Percentiles rank a stretch among this genome's conserved stretches.
Evolutionary conservation across 2,329 filamentous ascomycete genomes (phyloP).

Genomic region (Monosporascus sp.): DNA sequence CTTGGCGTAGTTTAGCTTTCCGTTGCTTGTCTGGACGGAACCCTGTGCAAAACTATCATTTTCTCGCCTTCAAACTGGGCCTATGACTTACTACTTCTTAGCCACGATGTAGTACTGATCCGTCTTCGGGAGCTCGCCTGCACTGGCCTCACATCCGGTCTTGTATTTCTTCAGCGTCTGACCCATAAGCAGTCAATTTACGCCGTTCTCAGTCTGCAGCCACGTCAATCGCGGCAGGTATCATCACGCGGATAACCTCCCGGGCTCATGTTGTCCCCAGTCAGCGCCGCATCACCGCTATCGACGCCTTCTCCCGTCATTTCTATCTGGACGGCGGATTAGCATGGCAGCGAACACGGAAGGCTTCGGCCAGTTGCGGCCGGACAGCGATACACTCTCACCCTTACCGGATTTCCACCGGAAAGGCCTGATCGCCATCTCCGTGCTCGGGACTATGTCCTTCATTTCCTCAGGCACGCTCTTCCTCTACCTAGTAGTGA

Average conservation of each 20-base stretch:
- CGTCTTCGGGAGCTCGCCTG: not conserved
- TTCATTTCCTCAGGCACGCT: conserved; percentile 29
- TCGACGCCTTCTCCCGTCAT: not conserved
- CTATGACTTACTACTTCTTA: too few relatives aligned
- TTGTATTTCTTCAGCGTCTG: too few relatives aligned
- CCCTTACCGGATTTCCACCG: conserved; percentile 30
- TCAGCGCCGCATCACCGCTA: not conserved
- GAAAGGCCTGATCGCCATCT: conserved; percentile 32
- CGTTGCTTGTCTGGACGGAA: not conserved
- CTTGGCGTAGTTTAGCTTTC: not conserved
- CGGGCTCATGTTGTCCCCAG: not conserved
- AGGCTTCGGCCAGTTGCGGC: not conserved
- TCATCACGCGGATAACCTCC: not conserved
- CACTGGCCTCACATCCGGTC: too few relatives aligned
- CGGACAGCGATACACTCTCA: conserved; percentile 20
- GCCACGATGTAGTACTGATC: too few relatives aligned
- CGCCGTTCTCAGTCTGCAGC: too few relatives aligned
- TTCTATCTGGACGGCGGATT: not conserved
- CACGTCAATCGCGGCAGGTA: too few relatives aligned
- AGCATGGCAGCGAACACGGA: not conserved
- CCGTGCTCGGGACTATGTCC: conserved; percentile 31
- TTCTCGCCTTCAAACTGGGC: too few relatives aligned
- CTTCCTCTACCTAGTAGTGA: conserved; percentile 30
- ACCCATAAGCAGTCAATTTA: too few relatives aligned
- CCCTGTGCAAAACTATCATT: not conserved